Evolutionary conservation across 2,329 filamentous ascomycete species (phyloP).

Genomic region (Neonectria ditissima): DNA sequence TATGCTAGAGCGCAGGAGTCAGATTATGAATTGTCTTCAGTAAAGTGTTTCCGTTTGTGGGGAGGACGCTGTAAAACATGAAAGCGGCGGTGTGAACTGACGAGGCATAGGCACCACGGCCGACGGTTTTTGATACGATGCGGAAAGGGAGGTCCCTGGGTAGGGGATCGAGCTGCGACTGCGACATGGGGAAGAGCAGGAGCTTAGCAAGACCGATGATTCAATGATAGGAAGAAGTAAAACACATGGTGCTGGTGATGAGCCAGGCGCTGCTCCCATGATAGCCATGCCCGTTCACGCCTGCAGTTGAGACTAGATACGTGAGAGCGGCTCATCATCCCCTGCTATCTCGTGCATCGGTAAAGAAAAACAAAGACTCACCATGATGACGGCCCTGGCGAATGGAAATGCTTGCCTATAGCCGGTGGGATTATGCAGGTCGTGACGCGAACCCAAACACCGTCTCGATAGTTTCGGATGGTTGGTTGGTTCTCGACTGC

Average conservation of each 20-base stretch:
- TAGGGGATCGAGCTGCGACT: constrained; percentile 91
- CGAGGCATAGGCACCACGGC: constrained; percentile 97
- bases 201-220: neutral
- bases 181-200: constrained; percentile 58
- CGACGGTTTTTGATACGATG: constrained; percentile 95
- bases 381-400: constrained; percentile 29
- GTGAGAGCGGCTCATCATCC: neutral
- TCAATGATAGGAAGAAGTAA: neutral
- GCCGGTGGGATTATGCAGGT: constrained; percentile 14
- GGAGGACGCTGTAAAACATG: neutral
- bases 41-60: neutral
- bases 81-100: constrained; percentile 57
- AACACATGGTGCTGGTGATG: constrained; percentile 7
- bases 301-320: neutral
- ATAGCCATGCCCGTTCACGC: constrained; percentile 8
- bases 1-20: constrained; percentile 67
- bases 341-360: neutral
- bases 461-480: constrained; percentile 30
- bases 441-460: constrained; percentile 24
- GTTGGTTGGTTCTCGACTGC: constrained; percentile 30
- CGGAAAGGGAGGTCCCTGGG: constrained; percentile 90
- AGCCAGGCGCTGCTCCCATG: neutral
- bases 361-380: constrained; percentile 27
- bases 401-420: constrained; percentile 19
- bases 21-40: neutral